Conservation (phyloP, 257 asterid species). For the Rauvolfia tetraphylla region DNA sequence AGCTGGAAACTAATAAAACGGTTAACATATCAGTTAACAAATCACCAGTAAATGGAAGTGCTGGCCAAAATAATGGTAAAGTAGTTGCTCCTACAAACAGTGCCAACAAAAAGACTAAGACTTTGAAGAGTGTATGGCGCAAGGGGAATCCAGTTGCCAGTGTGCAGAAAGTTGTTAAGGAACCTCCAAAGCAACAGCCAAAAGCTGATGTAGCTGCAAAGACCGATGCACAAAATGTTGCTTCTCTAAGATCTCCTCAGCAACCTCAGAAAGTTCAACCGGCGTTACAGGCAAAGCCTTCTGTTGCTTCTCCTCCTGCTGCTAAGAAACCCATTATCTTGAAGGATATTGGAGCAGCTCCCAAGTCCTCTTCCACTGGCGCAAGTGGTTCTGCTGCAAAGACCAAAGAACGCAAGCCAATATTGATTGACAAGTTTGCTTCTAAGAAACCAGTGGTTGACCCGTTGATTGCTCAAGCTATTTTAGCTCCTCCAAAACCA, state of each 20-base stretch:
- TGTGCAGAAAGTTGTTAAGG: slow-evolving; percentile 59
- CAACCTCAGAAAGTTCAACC: slow-evolving; percentile 63
- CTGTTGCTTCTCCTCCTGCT: slow-evolving; percentile 58
- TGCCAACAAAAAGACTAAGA: slow-evolving; percentile 45
- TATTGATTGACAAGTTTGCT: slow-evolving; percentile 90
- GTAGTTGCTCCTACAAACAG: slow-evolving; percentile 37
- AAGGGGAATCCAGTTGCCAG: slow-evolving; percentile 85
- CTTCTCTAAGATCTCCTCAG: slow-evolving; percentile 47
- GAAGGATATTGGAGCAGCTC: slow-evolving; percentile 73
- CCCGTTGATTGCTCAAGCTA: slow-evolving; percentile 73
- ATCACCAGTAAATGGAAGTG: slow-evolving; percentile 32
- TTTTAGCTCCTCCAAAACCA: slow-evolving; percentile 73
- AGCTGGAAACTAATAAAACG: slow-evolving; percentile 62
- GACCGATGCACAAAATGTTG: slow-evolving; percentile 35
- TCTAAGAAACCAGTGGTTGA: slow-evolving; percentile 79
- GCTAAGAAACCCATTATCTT: slow-evolving; percentile 67
- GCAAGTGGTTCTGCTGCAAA: slow-evolving; percentile 40
- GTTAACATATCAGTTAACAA: slow-evolving; percentile 39
- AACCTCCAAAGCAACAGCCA: slow-evolving; percentile 43
- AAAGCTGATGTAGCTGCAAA: slow-evolving; percentile 35
- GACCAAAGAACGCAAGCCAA: slow-evolving; percentile 73
- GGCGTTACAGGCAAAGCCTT: slow-evolving; percentile 63
- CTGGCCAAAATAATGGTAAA: slow-evolving; percentile 43
- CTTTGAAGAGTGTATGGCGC: slow-evolving; percentile 86
- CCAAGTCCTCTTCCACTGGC: slow-evolving; percentile 40